Evolutionary conservation across 805 yeast genomes (phyloP).

Genomic region (Candida caryicola): DNA sequence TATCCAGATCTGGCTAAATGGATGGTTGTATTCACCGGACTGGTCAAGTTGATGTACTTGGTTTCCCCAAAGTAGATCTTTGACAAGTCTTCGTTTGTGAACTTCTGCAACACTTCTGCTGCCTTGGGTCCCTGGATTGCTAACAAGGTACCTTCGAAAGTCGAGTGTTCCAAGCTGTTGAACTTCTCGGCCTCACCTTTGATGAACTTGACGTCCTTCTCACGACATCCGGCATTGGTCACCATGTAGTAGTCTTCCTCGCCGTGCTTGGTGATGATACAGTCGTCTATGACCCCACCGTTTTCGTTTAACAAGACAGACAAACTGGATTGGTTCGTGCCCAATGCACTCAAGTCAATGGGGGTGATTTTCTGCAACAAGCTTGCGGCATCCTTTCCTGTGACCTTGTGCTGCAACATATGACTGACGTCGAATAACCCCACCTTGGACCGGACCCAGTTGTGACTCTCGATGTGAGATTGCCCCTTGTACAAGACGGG

Average conservation of each 20-base stretch:
- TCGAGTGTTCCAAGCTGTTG: conserved; percentile 35
- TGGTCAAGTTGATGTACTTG: conserved; percentile 37
- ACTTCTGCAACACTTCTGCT: conserved; percentile 58
- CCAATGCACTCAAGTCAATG: conserved; percentile 63
- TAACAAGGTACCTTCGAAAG: conserved; percentile 69
- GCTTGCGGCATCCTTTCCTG: conserved; percentile 63
- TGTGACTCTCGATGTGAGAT: conserved; percentile 87
- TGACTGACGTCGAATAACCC: conserved; percentile 97
- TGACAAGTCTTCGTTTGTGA: conserved; percentile 57
- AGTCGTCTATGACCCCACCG: conserved; percentile 90
- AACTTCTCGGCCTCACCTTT: conserved; percentile 45
- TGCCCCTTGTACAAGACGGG: conserved; percentile 87
- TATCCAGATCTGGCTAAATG: conserved; percentile 95
- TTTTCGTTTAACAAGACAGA: conserved; percentile 69
- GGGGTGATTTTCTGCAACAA: conserved; percentile 87
- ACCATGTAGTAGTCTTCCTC: conserved; percentile 79
- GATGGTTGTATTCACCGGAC: conserved; percentile 43
- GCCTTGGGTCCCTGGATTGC: conserved; percentile 95
- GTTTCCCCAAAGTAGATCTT: conserved; percentile 74
- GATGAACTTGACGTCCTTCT: conserved; percentile 69
- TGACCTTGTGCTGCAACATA: conserved; percentile 86
- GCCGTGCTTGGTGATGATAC: conserved; percentile 84
- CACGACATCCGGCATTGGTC: conserved; percentile 94
- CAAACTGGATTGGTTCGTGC: conserved; percentile 62
- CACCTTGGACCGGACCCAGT: conserved; percentile 85